phyloP scores from a whole-genome alignment of 371 early-diverging fungal species.

The Enterocytospora artemiae region DNA sequence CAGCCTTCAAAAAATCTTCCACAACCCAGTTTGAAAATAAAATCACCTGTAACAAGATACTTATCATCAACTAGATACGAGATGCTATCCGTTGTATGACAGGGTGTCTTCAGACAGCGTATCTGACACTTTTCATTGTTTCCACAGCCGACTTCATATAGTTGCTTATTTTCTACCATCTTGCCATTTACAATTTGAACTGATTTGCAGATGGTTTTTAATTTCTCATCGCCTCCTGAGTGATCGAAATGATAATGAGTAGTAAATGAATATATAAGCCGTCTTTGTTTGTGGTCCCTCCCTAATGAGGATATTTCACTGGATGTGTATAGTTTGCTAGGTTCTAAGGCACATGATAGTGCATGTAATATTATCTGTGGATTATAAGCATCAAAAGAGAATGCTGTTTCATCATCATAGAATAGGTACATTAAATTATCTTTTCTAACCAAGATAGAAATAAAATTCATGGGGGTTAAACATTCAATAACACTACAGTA shows the following conservation, averaged over 20 bases:
- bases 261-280: conserved; percentile 41
- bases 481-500: too few species aligned
- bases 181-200: conserved; percentile 18
- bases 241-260: conserved; percentile 57
- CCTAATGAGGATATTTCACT: conserved; percentile 9
- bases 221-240: conserved; percentile 35
- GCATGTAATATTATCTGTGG: conserved; percentile 23
- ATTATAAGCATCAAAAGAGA: conserved; percentile 34
- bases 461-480: background rate
- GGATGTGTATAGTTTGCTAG: conserved; percentile 19
- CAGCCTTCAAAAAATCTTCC: conserved; percentile 57
- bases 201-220: conserved; percentile 32
- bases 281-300: conserved; percentile 5
- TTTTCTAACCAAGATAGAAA: conserved; percentile 23
- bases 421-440: conserved; percentile 47
- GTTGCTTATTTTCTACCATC: conserved; percentile 5
- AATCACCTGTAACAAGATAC: conserved; percentile 53
- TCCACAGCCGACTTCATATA: conserved; percentile 21
- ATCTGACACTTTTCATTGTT: conserved; percentile 17
- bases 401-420: conserved; percentile 28
- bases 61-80: conserved; percentile 32
- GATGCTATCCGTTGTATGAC: conserved; percentile 54
- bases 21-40: conserved; percentile 55
- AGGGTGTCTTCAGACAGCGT: conserved; percentile 42
- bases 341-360: conserved; percentile 7